Base-by-base conservation (phyloP, 2,329 filamentous ascomycete species). In the Escovopsis sp. region DNA sequence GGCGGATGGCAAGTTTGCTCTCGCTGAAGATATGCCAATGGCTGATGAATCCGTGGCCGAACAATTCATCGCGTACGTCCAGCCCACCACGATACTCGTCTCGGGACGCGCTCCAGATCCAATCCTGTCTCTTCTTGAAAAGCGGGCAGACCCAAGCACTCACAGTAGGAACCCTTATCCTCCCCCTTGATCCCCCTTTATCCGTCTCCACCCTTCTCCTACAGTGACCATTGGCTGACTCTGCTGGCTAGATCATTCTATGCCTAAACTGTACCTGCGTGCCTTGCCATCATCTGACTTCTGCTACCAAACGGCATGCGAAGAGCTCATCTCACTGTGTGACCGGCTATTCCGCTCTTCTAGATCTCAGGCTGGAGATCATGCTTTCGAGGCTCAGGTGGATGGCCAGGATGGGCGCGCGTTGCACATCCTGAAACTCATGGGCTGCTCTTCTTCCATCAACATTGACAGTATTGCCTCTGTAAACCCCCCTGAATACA, bases 21-120 rank as follows among this genome's bases (percentile, higher is more conserved):
- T 94, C 36, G 78, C 93, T 55, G 79, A 89, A 55, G 88, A 95
- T 50, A 70, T 85, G 9, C 69, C 74, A 12, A 68, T 77, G 49
- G 81, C 79, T 4, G 78, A 76, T n/a, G 57, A 75, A n/a, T 78
- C 85, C 33, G 64, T 80, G 11, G 64, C 82, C n/a, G 76, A 84
- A 46, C 77, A 71, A 4, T 60, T 80, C 18, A 55, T 79, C 36
- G 51, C 72, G 9, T 67, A 76, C 42, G 59, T 64, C 11, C 68
- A 73, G 43, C 75, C 77, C 12, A 78, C 72, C 0, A 68, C 65
- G 0, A 56, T 81, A 23, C 58, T 81, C 6, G 60, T 76, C 12
- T 67, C 72, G 0, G 59, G 66, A 26, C 66, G 68, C 32, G 61
- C 67, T 19, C 61, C 70, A 0, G 62, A 67, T 9, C 45, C 51